Evolutionary conservation across 129 eudicot species (phyloP), one percentile per base, ranked within the genome.

Genomic region (Artemisia tridentata): DNA sequence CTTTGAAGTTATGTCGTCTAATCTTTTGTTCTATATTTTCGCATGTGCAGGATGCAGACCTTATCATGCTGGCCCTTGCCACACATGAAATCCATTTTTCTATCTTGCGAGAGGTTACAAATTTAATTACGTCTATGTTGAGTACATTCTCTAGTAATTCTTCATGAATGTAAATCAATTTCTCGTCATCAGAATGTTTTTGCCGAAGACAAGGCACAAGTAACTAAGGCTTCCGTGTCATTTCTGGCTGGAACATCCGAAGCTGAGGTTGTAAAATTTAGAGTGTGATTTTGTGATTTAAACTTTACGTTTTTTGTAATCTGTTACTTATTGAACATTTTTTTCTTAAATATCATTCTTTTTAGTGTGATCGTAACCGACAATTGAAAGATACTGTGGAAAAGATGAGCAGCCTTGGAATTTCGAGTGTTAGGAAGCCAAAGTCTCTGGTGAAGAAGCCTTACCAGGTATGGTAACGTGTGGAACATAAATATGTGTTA

Each of bases 21-120:
- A 73, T 23, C 23, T 51, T 73, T 0, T 25, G 12, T 16, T 16
- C 14, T 23, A 31, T 14, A 47, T 60, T 19, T 56, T 56, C 13
- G 46, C 12, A 10, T 46, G 62, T 76, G 72, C 82, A 87, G 89
- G 93, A 87, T 76, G 80, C 84, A 0, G 93, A 88, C 27, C 79
- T 88, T 14, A 85, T 85, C 2, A 85, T 88, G 88, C 82, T 88
- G 0, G 87, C 86, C 0, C 73, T 88, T 1, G 84, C 87, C 0
- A 88, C 84, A 4, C 96, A 85, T 76, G 96, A 88, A 80, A 12
- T 81, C 15, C 86, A 85, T 74, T 83, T 88, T 31, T 88, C 89
- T 0, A 81, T 88, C 43, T 51, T 88, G n/a, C 83, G 96, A 64
- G 91, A 84, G 91, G 91, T 82, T 61, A 60, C 63, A 49, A 20